Conservation (phyloP, 306 rosid genomes). For the Glycine tomentella region DNA sequence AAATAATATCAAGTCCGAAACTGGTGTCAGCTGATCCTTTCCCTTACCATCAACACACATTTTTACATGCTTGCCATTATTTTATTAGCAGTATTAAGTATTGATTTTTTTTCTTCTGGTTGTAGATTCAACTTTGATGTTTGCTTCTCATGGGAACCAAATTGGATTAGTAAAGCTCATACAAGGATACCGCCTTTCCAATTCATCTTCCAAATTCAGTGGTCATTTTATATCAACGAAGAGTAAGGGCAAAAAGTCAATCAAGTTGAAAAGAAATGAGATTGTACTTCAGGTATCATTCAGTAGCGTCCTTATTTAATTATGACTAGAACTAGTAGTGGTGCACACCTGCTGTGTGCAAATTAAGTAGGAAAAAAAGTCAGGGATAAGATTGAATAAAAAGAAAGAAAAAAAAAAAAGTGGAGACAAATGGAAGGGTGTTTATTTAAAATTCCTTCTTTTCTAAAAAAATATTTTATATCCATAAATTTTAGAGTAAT, state of each 20-base stretch:
- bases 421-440: too few species aligned
- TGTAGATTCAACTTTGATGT: too few species aligned
- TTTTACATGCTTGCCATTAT: slow-evolving; percentile 31
- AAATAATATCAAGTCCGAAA: too few species aligned
- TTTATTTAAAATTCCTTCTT: too few species aligned
- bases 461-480: too few species aligned
- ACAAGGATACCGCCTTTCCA: too few species aligned
- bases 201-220: too few species aligned
- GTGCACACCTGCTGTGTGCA: slow-evolving; percentile 7
- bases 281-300: slow-evolving; percentile 87
- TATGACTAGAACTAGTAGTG: slow-evolving; percentile 23
- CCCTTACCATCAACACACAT: background rate
- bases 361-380: slow-evolving; percentile 2
- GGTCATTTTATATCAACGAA: slow-evolving; percentile 80
- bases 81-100: slow-evolving; percentile 41
- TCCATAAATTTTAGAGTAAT: too few species aligned
- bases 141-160: too few species aligned
- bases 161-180: too few species aligned
- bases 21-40: slow-evolving; percentile 7
- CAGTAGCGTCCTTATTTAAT: slow-evolving; percentile 40
- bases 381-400: background rate
- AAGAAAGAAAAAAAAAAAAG: too few species aligned
- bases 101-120: too few species aligned
- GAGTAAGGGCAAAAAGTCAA: slow-evolving; percentile 80
- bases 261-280: slow-evolving; percentile 88